Evolutionary conservation across 2,329 filamentous ascomycete species (phyloP).

Genomic region (Sphaerulina vaccinii): DNA sequence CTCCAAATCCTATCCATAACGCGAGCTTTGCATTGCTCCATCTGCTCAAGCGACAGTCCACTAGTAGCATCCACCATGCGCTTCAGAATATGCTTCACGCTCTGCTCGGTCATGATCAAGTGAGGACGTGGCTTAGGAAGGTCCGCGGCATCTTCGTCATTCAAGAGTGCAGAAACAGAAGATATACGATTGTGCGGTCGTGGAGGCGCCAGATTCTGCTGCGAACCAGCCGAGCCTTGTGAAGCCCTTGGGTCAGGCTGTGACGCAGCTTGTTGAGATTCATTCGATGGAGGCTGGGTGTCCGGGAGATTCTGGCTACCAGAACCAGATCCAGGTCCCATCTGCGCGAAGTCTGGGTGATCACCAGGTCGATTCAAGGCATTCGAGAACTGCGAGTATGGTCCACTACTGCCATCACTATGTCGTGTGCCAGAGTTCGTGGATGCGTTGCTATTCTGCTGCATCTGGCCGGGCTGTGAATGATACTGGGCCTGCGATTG

Average conservation of each 20-base stretch:
- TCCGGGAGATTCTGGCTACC: slow-evolving; percentile 61
- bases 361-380: slow-evolving; percentile 50
- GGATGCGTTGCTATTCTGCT: slow-evolving; percentile 83
- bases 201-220: slow-evolving; percentile 37
- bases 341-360: slow-evolving; percentile 55
- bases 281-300: slow-evolving; percentile 53
- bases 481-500: slow-evolving; percentile 60
- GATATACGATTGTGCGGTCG: slow-evolving; percentile 26
- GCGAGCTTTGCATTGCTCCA: slow-evolving; percentile 88
- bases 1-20: slow-evolving; percentile 91
- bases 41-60: slow-evolving; percentile 84
- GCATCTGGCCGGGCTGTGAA: slow-evolving; percentile 58
- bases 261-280: slow-evolving; percentile 38
- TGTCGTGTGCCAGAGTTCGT: slow-evolving; percentile 80
- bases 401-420: slow-evolving; percentile 58
- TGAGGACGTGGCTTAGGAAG: neutral
- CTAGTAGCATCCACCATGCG: slow-evolving; percentile 66
- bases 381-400: slow-evolving; percentile 66
- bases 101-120: slow-evolving; percentile 50
- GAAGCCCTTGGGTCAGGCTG: slow-evolving; percentile 23
- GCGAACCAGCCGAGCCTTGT: slow-evolving; percentile 34
- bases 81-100: slow-evolving; percentile 59
- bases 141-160: slow-evolving; percentile 31
- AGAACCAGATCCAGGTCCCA: slow-evolving; percentile 46
- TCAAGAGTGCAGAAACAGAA: slow-evolving; percentile 45